Conservation (phyloP, 257 asterid genomes). For the Solanum piurae region DNA sequence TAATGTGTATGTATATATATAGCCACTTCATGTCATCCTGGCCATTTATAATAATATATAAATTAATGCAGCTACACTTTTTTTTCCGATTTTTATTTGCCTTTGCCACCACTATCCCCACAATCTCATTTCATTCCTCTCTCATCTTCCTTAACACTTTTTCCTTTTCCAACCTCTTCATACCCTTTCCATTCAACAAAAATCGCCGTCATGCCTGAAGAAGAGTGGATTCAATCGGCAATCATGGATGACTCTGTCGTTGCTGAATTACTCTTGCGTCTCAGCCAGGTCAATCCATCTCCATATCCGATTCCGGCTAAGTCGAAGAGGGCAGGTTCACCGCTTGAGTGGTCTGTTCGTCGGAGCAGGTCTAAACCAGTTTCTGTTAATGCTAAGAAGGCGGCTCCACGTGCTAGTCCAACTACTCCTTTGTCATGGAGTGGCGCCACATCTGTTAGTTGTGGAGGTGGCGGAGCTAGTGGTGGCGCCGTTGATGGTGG, state of each 20-base stretch:
- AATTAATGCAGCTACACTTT: neutral
- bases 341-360: conserved; percentile 55
- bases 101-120: conserved; percentile 6
- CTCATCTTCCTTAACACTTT: conserved; percentile 25
- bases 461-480: conserved; percentile 27
- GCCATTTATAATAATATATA: neutral
- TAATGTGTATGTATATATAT: neutral
- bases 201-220: conserved; percentile 33
- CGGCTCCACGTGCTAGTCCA: conserved; percentile 47
- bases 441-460: conserved; percentile 49
- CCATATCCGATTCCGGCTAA: neutral
- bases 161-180: neutral
- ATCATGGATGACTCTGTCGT: conserved; percentile 48
- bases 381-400: conserved; percentile 13
- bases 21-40: neutral
- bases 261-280: conserved; percentile 41
- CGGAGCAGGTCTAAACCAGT: conserved; percentile 54
- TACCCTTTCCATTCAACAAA: neutral
- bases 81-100: neutral
- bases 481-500: conserved; percentile 21
- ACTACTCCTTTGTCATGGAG: conserved; percentile 70
- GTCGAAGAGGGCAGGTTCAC: conserved; percentile 1
- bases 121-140: conserved; percentile 21
- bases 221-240: conserved; percentile 57
- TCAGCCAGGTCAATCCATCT: conserved; percentile 17